Conservation (phyloP, 352 stramenopile species). For the Phytopythium delawarense region DNA sequence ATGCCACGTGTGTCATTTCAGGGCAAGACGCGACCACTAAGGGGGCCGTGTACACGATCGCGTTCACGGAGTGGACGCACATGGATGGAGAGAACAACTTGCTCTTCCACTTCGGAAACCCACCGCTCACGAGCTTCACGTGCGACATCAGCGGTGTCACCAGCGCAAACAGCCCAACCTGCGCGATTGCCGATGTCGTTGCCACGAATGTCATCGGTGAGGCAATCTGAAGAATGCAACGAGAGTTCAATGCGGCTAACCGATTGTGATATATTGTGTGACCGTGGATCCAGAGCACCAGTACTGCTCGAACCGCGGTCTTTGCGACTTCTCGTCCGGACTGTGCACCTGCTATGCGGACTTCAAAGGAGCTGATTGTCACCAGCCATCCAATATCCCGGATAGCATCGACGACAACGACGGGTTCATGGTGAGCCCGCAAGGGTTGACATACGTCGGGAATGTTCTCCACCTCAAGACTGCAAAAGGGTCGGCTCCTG, state of each 20-base stretch:
- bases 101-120: slow-evolving; percentile 73
- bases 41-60: slow-evolving; percentile 58
- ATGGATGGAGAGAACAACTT: slow-evolving; percentile 81
- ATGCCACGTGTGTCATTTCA: slow-evolving; percentile 31
- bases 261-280: neutral
- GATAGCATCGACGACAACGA: slow-evolving; percentile 70
- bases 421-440: slow-evolving; percentile 62
- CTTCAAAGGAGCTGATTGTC: slow-evolving; percentile 72
- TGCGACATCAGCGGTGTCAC: slow-evolving; percentile 64
- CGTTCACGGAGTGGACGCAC: slow-evolving; percentile 56
- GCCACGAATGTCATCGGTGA: slow-evolving; percentile 50
- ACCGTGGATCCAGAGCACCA: slow-evolving; percentile 49
- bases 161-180: slow-evolving; percentile 43
- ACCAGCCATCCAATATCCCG: slow-evolving; percentile 57
- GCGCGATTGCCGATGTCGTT: slow-evolving; percentile 58
- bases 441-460: slow-evolving; percentile 45
- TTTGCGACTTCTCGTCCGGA: slow-evolving; percentile 69
- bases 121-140: slow-evolving; percentile 61
- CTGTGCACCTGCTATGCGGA: slow-evolving; percentile 70
- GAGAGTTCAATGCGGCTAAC: neutral
- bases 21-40: slow-evolving; percentile 30
- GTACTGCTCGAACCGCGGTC: slow-evolving; percentile 74
- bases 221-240: slow-evolving; percentile 3
- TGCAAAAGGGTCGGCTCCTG: slow-evolving; percentile 37
- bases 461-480: slow-evolving; percentile 62